Evolutionary conservation across 306 rosid species (phyloP).

Genomic region (Castanea mollissima): DNA sequence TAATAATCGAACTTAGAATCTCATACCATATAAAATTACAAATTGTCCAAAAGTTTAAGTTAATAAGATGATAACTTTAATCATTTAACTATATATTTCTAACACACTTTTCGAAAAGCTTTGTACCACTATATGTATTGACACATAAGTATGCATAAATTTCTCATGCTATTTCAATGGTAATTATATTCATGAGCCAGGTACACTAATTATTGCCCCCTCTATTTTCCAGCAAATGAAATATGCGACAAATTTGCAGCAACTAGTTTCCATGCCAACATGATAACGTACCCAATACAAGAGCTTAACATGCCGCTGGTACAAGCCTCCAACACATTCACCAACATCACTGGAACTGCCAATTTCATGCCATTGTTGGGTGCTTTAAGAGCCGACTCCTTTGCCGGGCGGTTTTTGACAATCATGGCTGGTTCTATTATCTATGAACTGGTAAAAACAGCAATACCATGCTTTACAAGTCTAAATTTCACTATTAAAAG

Average conservation of each 20-base stretch:
- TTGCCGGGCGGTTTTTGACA: constrained; percentile 76
- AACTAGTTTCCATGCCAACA: constrained; percentile 60
- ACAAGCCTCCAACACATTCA: constrained; percentile 70
- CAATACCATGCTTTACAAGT: not conserved
- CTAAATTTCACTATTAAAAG: no score
- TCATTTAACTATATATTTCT: no score
- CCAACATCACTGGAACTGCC: constrained; percentile 62
- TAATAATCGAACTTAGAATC: no score
- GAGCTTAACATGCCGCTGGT: constrained; percentile 72
- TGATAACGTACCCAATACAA: constrained; percentile 65
- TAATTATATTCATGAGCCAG: not conserved
- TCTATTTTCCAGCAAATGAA: constrained; percentile 54
- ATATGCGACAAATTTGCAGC: constrained; percentile 71
- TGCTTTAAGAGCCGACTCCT: constrained; percentile 71
- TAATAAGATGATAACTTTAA: no score
- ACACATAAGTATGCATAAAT: no score
- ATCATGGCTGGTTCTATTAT: constrained; percentile 51
- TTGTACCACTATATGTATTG: no score
- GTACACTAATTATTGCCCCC: not conserved
- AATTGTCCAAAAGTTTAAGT: no score
- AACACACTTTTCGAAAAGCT: no score
- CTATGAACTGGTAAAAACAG: constrained; percentile 48
- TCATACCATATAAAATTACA: no score
- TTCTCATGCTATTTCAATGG: no score
- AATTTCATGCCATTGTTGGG: constrained; percentile 75